phyloP scores from a whole-genome alignment of 331 rosid genomes.

The Rosa hybrid region DNA sequence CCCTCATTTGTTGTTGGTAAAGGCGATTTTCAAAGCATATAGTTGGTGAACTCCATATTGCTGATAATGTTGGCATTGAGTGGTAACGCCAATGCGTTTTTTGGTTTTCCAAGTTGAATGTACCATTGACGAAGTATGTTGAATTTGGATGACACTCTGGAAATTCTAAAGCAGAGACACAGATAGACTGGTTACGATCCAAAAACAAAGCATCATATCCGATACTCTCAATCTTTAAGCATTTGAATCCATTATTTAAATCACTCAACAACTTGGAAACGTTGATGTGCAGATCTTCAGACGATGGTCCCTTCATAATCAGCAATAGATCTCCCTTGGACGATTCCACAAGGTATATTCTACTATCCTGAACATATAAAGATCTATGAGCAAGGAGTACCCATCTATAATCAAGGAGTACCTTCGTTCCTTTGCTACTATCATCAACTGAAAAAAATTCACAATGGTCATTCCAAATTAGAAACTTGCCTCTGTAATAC shows the following conservation, averaged over 20 bases:
- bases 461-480: not conserved
- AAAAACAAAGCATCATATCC: conserved; percentile 8
- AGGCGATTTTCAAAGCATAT: not conserved
- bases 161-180: conserved; percentile 1
- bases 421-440: not conserved
- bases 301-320: not conserved
- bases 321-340: not conserved
- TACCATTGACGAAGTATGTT: not conserved
- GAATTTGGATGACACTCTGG: not conserved
- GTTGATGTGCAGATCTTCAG: not conserved
- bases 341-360: not conserved
- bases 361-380: not conserved
- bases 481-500: not conserved
- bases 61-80: not conserved
- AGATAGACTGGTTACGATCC: not conserved
- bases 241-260: not conserved
- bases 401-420: not conserved
- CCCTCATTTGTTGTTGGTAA: not conserved
- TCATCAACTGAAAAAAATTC: not conserved
- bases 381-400: not conserved
- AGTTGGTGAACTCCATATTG: not conserved
- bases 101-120: not conserved
- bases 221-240: not conserved
- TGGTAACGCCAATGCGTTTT: not conserved
- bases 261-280: conserved; percentile 5